Evolutionary conservation across 805 yeast species (phyloP).

Genomic region (Cyberlindnera veronae): DNA sequence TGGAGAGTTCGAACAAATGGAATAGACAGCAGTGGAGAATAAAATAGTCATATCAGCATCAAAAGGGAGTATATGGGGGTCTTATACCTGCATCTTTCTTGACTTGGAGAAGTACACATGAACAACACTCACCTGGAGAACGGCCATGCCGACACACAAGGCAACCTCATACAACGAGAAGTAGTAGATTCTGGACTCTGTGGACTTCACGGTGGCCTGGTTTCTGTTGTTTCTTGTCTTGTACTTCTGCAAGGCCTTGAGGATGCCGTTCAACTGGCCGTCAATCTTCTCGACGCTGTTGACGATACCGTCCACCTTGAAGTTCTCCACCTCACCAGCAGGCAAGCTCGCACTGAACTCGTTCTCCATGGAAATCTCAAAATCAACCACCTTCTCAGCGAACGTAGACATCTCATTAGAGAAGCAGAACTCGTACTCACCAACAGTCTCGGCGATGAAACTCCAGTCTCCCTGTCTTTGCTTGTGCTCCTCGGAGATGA

Average conservation of each 20-base stretch:
- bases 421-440: conserved; percentile 67
- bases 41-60: background rate
- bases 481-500: conserved; percentile 46
- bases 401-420: conserved; percentile 59
- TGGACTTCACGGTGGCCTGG: conserved; percentile 78
- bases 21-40: background rate
- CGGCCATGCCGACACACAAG: conserved; percentile 72
- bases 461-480: conserved; percentile 63
- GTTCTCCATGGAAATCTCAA: conserved; percentile 55
- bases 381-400: conserved; percentile 71
- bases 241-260: conserved; percentile 70
- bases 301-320: conserved; percentile 38
- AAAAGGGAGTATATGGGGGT: too few species aligned
- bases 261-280: conserved; percentile 51
- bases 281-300: conserved; percentile 56
- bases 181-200: conserved; percentile 78
- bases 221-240: conserved; percentile 89
- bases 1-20: too few species aligned
- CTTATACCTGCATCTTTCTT: conserved; percentile 49
- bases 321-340: conserved; percentile 41
- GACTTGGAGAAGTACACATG: conserved; percentile 71
- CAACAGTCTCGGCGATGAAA: conserved; percentile 50
- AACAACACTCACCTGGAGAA: conserved; percentile 62
- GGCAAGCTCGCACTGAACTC: conserved; percentile 32
- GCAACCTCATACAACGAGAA: conserved; percentile 69